phyloP scores from a whole-genome alignment of 164 flowering plant species.

The Vitis amurensis region DNA sequence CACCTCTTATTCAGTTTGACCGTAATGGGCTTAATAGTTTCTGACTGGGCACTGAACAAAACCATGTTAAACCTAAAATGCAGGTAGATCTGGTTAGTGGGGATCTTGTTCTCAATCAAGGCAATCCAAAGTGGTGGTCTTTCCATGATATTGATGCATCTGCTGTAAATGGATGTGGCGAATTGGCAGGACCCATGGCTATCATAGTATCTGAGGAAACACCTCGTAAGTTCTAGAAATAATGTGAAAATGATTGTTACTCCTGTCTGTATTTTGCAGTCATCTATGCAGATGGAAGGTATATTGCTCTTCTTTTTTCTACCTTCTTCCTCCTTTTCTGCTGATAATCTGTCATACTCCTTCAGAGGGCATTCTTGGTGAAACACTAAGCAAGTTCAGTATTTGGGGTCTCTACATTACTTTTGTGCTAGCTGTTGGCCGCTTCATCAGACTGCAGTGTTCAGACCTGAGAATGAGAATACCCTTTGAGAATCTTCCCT shows the following conservation, averaged over 20 bases:
- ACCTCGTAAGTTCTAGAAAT: constrained; percentile 59
- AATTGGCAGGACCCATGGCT: constrained; percentile 70
- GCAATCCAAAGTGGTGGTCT: constrained; percentile 73
- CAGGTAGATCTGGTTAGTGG: constrained; percentile 61
- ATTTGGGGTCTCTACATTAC: constrained; percentile 90
- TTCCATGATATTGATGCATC: constrained; percentile 56
- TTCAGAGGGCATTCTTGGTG: constrained; percentile 89
- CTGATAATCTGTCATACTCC: background rate
- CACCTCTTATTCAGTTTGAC: no score
- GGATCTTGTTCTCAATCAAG: constrained; percentile 58
- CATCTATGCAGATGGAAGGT: background rate
- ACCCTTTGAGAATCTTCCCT: constrained; percentile 85
- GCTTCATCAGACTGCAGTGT: constrained; percentile 82
- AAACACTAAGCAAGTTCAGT: constrained; percentile 91
- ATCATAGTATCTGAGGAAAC: constrained; percentile 86
- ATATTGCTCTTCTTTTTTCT: no score
- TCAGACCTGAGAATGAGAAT: constrained; percentile 84
- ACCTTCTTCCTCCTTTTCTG: background rate
- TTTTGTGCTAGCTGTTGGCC: constrained; percentile 87
- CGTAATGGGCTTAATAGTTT: no score
- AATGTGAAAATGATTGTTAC: background rate
- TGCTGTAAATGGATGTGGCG: constrained; percentile 48
- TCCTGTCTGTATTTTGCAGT: background rate
- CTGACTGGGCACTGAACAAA: no score
- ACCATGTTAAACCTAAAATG: background rate